Percentiles rank a stretch among this genome's conserved stretches.
Conservation (phyloP, 805 yeast species). For the Lachancea waltii region DNA sequence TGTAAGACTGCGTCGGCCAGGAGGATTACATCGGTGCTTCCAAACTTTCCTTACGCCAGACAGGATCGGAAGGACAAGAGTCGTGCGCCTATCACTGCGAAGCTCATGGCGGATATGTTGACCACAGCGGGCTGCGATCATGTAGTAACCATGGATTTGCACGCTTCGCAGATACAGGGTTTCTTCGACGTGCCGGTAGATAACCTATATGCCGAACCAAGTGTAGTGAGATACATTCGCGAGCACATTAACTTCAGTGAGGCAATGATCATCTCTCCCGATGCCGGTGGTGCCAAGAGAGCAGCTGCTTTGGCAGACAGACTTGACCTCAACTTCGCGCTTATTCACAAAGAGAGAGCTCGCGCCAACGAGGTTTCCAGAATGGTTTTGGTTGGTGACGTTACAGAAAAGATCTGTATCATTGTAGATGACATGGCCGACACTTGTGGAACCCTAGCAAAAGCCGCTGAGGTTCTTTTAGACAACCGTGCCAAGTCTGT, state of each 20-base stretch:
- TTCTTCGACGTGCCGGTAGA: constrained; percentile 94
- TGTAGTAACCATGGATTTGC: constrained; percentile 93
- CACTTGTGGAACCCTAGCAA: constrained; percentile 93
- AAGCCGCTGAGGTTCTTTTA: constrained; percentile 84
- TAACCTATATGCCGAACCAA: constrained; percentile 92
- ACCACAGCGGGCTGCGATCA: constrained; percentile 94
- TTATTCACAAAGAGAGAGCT: constrained; percentile 93
- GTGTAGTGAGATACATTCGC: constrained; percentile 73
- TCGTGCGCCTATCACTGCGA: constrained; percentile 95
- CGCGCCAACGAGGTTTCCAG: constrained; percentile 90
- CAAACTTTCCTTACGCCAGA: constrained; percentile 94
- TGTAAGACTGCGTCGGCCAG: constrained; percentile 95
- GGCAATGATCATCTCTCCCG: constrained; percentile 87
- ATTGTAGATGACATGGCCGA: constrained; percentile 98
- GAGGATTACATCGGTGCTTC: constrained; percentile 88
- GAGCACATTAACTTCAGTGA: constrained; percentile 50
- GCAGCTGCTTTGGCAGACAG: constrained; percentile 92
- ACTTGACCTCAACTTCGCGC: constrained; percentile 86
- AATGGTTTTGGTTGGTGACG: constrained; percentile 97
- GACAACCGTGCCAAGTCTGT: constrained; percentile 79
- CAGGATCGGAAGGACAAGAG: constrained; percentile 96
- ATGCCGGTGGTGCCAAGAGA: constrained; percentile 98
- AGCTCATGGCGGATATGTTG: constrained; percentile 82
- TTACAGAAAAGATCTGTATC: constrained; percentile 71
- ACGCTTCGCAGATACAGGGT: constrained; percentile 97